Evolutionary conservation across 371 early-diverging fungal genomes (phyloP).

Genomic region (Lichtheimia hyalospora): DNA sequence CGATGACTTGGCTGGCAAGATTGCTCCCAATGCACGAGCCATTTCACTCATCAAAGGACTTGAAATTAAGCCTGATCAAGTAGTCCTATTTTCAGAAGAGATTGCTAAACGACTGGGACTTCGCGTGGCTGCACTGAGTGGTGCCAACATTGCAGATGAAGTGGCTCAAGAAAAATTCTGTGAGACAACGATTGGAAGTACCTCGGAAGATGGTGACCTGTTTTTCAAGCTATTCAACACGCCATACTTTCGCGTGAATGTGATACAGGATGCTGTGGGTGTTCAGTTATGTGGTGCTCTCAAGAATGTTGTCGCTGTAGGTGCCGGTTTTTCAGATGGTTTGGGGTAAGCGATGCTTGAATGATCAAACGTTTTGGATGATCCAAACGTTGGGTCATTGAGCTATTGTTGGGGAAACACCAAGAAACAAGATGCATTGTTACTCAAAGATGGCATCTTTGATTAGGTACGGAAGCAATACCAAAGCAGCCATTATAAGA

Average conservation of each 20-base stretch:
- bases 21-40: conserved; percentile 74
- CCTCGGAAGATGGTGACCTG: conserved; percentile 67
- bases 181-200: conserved; percentile 95
- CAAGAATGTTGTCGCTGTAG: conserved; percentile 98
- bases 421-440: neutral
- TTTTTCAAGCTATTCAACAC: conserved; percentile 88
- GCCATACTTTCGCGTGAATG: conserved; percentile 83
- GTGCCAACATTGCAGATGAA: conserved; percentile 99
- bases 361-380: no score
- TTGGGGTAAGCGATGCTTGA: conserved; percentile 30
- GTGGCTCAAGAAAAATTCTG: conserved; percentile 94
- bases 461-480: conserved; percentile 83
- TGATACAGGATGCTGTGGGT: conserved; percentile 86
- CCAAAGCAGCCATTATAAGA: conserved; percentile 97
- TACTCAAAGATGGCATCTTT: no score
- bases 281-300: conserved; percentile 98
- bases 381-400: conserved; percentile 2
- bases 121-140: conserved; percentile 87
- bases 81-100: conserved; percentile 86
- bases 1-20: conserved; percentile 64
- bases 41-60: conserved; percentile 97
- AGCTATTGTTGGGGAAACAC: neutral
- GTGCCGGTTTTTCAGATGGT: conserved; percentile 95
- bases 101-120: conserved; percentile 80
- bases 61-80: conserved; percentile 71